phyloP scores from a whole-genome alignment of 805 yeast species.

The Pichia phayaonensis region DNA sequence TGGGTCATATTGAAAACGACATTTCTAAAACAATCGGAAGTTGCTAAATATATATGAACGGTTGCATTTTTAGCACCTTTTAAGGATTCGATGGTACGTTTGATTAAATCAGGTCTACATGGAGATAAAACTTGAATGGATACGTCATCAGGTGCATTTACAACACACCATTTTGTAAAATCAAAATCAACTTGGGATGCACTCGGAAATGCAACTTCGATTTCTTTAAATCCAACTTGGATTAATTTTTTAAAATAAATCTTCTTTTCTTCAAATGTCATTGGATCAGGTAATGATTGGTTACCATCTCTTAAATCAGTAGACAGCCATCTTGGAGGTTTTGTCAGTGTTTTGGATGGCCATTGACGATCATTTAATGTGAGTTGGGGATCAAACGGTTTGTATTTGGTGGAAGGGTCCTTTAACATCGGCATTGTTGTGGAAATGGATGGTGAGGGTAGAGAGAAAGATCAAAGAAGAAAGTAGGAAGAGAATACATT shows the following conservation, averaged over 20 bases:
- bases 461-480: neutral
- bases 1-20: conserved; percentile 61
- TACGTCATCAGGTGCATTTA: conserved; percentile 69
- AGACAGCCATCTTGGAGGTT: conserved; percentile 76
- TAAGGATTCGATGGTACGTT: conserved; percentile 63
- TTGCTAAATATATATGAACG: conserved; percentile 68
- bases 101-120: conserved; percentile 66
- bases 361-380: conserved; percentile 58
- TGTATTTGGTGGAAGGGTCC: conserved; percentile 60
- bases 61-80: conserved; percentile 72
- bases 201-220: conserved; percentile 76
- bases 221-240: conserved; percentile 73
- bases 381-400: conserved; percentile 42
- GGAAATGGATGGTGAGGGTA: neutral
- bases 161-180: conserved; percentile 68
- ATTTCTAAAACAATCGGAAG: conserved; percentile 66
- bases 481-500: neutral
- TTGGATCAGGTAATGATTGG: conserved; percentile 80
- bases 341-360: conserved; percentile 53
- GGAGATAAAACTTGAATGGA: conserved; percentile 70
- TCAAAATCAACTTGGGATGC: conserved; percentile 78
- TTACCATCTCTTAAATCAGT: conserved; percentile 82
- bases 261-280: conserved; percentile 74
- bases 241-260: conserved; percentile 60
- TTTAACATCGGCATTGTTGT: conserved; percentile 32